Base-by-base conservation (phyloP, 768 basidiomycete species). In the Kwoniella shandongensis region DNA sequence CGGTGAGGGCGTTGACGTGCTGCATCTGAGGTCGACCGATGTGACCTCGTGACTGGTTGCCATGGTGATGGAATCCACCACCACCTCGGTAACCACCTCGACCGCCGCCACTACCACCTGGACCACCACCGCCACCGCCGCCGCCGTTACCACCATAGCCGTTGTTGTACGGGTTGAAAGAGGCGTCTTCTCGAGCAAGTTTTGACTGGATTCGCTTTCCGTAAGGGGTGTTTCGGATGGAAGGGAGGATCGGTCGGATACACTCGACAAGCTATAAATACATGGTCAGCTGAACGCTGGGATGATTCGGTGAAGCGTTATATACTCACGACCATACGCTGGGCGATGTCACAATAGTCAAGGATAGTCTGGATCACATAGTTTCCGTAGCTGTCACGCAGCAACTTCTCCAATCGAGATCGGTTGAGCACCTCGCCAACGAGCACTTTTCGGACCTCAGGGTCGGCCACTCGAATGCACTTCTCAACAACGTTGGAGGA, bases 141-240 rank as follows among this genome's bases (percentile, higher is more conserved):
- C 65, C 63, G 40, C 23, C 41, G 26, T 56, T 57, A 20, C 59
- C 44, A 22, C 65, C 61, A 25, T 50, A 26, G 7, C 52, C 60
- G 23, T 57, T 54, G 23, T 52, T 56, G 63, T 65, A 65, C 29
- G 58, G 65, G 48, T 63, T 63, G 61, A 67, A 66, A 4, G 68
- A 67, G 78, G 88, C 82, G 67, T 90, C 88, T 79, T 94, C 92
- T 56, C 94, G 89, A 78, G 96, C 93, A 51, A 98, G 81, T 79
- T 97, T 97, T 81, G 92, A 93, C 78, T 97, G 94, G 71, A 99
- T 99, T 41, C 96, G 87, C 81, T 99, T 99, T 67, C 96, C 96
- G 69, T 99, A 99, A 6, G 96, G 96, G 10, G 96, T 99, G 79
- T 99, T 99, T 71, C 96, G 88, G 73, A 99, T 99, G 69, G 97